These are phyloP conservation scores for Leccinellum rugosiceps DNA, from an alignment of 768 basidiomycete species.

Conservation along the genomic window DNA sequence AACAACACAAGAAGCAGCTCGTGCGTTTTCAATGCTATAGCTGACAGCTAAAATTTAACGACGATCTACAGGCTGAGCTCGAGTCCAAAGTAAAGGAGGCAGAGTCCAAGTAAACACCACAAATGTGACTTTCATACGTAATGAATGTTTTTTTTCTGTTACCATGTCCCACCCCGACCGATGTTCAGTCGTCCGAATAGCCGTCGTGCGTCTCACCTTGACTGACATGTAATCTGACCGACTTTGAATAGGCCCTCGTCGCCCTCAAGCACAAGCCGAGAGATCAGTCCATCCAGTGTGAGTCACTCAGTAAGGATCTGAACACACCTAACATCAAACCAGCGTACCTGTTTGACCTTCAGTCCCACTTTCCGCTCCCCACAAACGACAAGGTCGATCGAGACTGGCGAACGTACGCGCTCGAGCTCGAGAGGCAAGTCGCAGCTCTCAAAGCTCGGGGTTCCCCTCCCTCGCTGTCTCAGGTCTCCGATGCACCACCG, in stretches of 20 bases:
- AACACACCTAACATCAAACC: neutral
- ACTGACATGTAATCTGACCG: neutral
- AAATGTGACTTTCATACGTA: neutral
- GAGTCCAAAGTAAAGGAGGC: slow-evolving; percentile 26
- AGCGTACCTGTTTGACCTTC: slow-evolving; percentile 30
- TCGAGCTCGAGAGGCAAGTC: slow-evolving; percentile 28
- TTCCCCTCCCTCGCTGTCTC: neutral
- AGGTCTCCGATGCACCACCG: slow-evolving; percentile 12
- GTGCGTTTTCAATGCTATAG: slow-evolving; percentile 22
- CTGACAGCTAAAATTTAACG: slow-evolving; percentile 13
- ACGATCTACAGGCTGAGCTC: slow-evolving; percentile 25
- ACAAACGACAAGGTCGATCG: neutral
- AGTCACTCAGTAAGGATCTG: neutral
- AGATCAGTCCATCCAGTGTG: slow-evolving; percentile 24
- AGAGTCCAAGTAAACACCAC: slow-evolving; percentile 18
- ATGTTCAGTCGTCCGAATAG: slow-evolving; percentile 17
- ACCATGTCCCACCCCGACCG: slow-evolving; percentile 4
- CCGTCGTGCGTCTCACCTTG: slow-evolving; percentile 20
- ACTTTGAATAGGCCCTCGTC: slow-evolving; percentile 17
- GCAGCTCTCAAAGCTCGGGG: slow-evolving; percentile 15
- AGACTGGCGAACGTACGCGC: slow-evolving; percentile 28
- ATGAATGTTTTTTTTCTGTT: neutral
- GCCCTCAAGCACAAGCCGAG: slow-evolving; percentile 27
- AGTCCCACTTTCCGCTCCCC: slow-evolving; percentile 20
- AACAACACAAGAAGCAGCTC: slow-evolving; percentile 30